Evolutionary conservation across 768 basidiomycete species (phyloP), one percentile per base, ranked within the genome.

Genomic region (Boletus eberwhitei): DNA sequence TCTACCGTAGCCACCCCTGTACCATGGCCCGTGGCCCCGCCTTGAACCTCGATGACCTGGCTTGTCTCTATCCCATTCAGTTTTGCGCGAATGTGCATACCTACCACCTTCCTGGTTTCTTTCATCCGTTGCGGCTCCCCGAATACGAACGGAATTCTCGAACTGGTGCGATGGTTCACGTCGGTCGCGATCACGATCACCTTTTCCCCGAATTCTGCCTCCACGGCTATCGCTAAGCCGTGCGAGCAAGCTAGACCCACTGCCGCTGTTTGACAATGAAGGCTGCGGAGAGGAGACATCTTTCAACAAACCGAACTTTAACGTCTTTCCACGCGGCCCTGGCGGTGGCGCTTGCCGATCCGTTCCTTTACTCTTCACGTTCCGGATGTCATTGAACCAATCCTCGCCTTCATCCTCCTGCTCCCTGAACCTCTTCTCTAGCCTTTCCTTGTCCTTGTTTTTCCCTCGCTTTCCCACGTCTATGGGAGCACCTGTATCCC

Each of bases 381-480:
- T 73, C 31, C 62, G 62, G 12, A 69, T 36, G 39, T 71, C 74
- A 35, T 72, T 73, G 66, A 91, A 91, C 88, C 88, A 90, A 67
- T 88, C 84, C 3, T 57, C 67, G 4, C 79, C 80, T 45, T 88
- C 85, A 45, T 88, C 85, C 22, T 78, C 78, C n/a, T 71, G 74
- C 55, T 72, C 73, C 56, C 73, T 69, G 26, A 78, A 80, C 52
- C 76, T 77, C 61, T 77, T 77, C 59, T 79, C 81, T 68, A 88
- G 64, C 52, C 73, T 78, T 35, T 77, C 81, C 43, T 73, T 80
- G 48, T 83, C 79, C 65, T 86, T 89, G 55, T 77, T 77, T 58
- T 79, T 80, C 4, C 78, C 86, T 58, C 80, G 80, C 64, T 75
- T 81, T 17, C 90, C 90, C 32, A 91, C 88, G 55, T 86, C 77